Percentiles rank a stretch among this genome's conserved stretches.
These are phyloP conservation scores for Besnoitia besnoiti DNA, from an alignment of 169 alveolate genomes.

Conservation along the genomic window DNA sequence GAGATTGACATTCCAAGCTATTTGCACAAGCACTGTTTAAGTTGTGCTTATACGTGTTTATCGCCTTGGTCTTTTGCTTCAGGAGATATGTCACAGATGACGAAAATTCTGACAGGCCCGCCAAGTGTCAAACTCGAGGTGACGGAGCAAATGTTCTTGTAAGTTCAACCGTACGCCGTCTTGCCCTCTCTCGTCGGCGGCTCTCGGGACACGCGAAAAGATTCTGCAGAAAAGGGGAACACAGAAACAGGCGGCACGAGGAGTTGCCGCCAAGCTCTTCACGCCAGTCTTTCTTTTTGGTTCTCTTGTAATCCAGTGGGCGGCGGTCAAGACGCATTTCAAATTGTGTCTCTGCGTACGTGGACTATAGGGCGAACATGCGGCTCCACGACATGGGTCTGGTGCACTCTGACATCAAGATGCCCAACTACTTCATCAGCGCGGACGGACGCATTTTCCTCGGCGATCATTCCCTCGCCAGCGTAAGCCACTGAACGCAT, in stretches of 20 bases:
- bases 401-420: conserved; percentile 53
- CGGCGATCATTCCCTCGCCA: conserved; percentile 56
- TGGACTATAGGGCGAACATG: conserved; percentile 27
- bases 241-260: no score
- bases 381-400: conserved; percentile 51
- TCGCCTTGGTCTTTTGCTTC: background rate
- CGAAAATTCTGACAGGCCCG: background rate
- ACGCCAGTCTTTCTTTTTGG: background rate
- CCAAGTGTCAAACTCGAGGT: conserved; percentile 45
- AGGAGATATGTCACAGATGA: conserved; percentile 44
- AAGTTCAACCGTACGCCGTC: background rate
- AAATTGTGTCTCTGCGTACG: background rate
- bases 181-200: no score
- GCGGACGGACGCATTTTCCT: conserved; percentile 45
- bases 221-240: no score
- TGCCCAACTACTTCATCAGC: conserved; percentile 41
- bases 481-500: background rate
- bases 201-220: no score
- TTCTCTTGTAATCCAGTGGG: background rate
- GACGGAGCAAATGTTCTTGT: conserved; percentile 51
- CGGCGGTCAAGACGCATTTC: background rate
- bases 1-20: no score
- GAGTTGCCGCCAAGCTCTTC: no score
- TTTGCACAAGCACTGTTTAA: no score
- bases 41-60: no score